Evolutionary conservation across 2,329 filamentous ascomycete genomes (phyloP), one percentile per base, ranked within the genome.

Genomic region (Exophiala sp.): DNA sequence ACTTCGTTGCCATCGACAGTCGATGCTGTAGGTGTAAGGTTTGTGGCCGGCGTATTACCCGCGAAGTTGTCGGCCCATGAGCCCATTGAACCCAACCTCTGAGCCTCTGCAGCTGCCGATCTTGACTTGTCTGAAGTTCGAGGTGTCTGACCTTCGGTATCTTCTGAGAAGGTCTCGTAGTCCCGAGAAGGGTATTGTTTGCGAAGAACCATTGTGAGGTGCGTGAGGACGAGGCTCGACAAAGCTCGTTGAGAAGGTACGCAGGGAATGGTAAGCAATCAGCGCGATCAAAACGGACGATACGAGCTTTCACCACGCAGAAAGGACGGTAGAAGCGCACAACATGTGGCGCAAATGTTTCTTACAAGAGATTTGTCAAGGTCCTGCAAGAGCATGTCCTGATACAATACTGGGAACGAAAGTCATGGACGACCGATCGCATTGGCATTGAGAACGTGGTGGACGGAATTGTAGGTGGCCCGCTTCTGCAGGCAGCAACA

Each of bases 31-130:
- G 58, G 58, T 6, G 58, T 61, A 10, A 14, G 41, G 47, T 57
- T 47, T 14, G 56, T 57, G n/a, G 51, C 40, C 4, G 59, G 56
- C 11, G 59, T 61, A 12, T 51, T 51, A 32, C 58, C 55, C 7
- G 47, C 46, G 24, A 59, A 61, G 18, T 52, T 57, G 42, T 61
- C 59, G 12, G 49, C 54, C 59, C 59, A 62, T 34, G 56, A 60
- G 34, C 54, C 57, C 43, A 54, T 45, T n/a, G 59, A 62, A 14
- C 44, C 59, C 21, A 62, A 52, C 35, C 57, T 48, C 39, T 54
- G 59, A 21, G 59, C 59, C 43, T 62, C 59, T 12, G 39, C 52
- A 12, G 55, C 59, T 29, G 57, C 59, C 10, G 57, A 56, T 47
- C 56, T 57, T 29, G 55, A 55, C 42, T 61, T 61, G 52, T 59